Evolutionary conservation across 2,329 filamentous ascomycete species (phyloP).

Genomic region (Leptosphaerulina australis): DNA sequence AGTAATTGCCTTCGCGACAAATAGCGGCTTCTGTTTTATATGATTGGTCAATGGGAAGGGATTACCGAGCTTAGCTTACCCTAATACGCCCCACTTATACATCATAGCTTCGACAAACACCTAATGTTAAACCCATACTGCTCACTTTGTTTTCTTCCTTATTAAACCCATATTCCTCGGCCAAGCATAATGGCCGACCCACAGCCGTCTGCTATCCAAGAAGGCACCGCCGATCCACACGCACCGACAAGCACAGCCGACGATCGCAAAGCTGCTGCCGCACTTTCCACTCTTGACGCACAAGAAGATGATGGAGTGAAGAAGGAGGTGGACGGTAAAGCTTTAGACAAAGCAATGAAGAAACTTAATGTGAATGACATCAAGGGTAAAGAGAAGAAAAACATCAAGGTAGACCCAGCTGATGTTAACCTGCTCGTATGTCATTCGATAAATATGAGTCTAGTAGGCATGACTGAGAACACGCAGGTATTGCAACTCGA

Average conservation of each 20-base stretch:
- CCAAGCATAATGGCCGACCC: constrained; percentile 62
- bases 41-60: constrained; percentile 22
- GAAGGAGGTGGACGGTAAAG: constrained; percentile 70
- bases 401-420: constrained; percentile 73
- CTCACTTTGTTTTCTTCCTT: not conserved
- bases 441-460: constrained; percentile 16
- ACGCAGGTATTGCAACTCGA: constrained; percentile 69
- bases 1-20: constrained; percentile 7
- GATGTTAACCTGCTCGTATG: constrained; percentile 73
- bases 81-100: constrained; percentile 19
- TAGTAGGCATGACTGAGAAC: constrained; percentile 9
- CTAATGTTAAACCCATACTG: not conserved
- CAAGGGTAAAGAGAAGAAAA: constrained; percentile 55
- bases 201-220: constrained; percentile 63
- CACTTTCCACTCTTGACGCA: constrained; percentile 71
- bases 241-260: constrained; percentile 65
- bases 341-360: constrained; percentile 74
- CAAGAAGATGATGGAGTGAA: constrained; percentile 57
- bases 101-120: not conserved
- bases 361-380: constrained; percentile 57
- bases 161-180: no score
- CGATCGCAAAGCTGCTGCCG: constrained; percentile 77
- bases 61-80: constrained; percentile 14
- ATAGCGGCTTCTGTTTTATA: constrained; percentile 23
- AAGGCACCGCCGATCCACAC: constrained; percentile 61